These are phyloP conservation scores for Mucor sp. DNA, from an alignment of 371 early-diverging fungal species.

Conservation along the genomic window DNA sequence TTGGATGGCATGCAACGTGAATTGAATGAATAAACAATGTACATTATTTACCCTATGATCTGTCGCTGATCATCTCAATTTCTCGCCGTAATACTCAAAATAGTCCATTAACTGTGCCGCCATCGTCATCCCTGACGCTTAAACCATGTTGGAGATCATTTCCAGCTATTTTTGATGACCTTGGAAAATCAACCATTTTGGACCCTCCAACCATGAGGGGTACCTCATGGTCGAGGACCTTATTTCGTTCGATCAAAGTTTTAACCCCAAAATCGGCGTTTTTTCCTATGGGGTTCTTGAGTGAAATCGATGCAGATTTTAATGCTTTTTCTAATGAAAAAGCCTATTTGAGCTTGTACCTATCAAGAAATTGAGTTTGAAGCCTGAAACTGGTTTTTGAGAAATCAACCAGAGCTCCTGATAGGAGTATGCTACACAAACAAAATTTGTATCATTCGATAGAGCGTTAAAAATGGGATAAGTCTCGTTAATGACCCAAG, in stretches of 20 bases:
- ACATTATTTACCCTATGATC: background rate
- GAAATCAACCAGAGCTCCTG: background rate
- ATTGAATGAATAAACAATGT: slow-evolving; percentile 3
- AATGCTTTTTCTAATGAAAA: background rate
- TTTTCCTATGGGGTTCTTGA: background rate
- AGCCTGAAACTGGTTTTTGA: background rate
- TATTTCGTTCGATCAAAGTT: background rate
- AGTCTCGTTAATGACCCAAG: too few relatives aligned
- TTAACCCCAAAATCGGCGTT: background rate
- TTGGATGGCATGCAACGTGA: slow-evolving; percentile 35
- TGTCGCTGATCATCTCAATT: background rate
- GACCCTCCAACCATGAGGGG: background rate
- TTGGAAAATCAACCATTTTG: background rate
- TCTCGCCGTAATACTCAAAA: background rate
- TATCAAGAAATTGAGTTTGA: background rate
- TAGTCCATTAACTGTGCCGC: background rate
- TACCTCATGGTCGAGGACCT: background rate
- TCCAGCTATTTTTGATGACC: background rate
- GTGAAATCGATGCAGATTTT: background rate
- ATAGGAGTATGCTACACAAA: background rate
- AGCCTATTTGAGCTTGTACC: background rate
- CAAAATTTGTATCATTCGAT: background rate
- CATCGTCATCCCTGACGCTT: background rate
- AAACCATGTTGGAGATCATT: background rate
- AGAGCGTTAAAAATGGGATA: background rate